Conservation (phyloP, 371 early-diverging fungal genomes). For the Actinomortierella wolfii region DNA sequence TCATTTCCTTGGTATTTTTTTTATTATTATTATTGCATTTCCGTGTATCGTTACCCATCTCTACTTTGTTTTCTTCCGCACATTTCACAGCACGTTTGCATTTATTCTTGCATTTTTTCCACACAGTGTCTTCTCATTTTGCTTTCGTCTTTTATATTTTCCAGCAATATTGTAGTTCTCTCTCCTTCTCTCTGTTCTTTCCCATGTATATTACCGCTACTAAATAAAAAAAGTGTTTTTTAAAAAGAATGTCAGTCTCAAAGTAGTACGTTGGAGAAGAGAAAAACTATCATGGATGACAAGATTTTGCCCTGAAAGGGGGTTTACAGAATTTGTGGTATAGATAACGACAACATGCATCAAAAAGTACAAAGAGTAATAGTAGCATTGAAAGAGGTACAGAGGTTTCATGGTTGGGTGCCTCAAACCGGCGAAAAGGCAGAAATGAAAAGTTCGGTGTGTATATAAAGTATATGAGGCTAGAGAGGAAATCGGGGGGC, state of each 20-base stretch:
- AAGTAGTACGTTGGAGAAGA: no score
- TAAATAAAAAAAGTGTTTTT: slow-evolving; percentile 10
- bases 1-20: not conserved
- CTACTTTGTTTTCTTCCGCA: not conserved
- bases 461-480: no score
- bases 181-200: slow-evolving; percentile 41
- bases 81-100: not conserved
- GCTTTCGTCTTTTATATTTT: slow-evolving; percentile 45
- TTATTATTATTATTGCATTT: not conserved
- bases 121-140: slow-evolving; percentile 30
- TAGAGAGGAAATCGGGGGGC: no score
- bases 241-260: slow-evolving; percentile 18
- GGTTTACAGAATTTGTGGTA: no score
- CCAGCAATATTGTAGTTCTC: slow-evolving; percentile 46
- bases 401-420: no score
- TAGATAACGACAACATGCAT: no score
- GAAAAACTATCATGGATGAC: no score
- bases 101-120: slow-evolving; percentile 1
- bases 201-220: not conserved
- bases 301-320: no score
- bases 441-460: no score
- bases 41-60: not conserved
- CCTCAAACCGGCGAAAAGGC: no score
- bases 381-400: no score
- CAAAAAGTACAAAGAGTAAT: no score